These are phyloP conservation scores for Daldinia sp. DNA, from an alignment of 2,329 filamentous ascomycete species.

Conservation along the genomic window DNA sequence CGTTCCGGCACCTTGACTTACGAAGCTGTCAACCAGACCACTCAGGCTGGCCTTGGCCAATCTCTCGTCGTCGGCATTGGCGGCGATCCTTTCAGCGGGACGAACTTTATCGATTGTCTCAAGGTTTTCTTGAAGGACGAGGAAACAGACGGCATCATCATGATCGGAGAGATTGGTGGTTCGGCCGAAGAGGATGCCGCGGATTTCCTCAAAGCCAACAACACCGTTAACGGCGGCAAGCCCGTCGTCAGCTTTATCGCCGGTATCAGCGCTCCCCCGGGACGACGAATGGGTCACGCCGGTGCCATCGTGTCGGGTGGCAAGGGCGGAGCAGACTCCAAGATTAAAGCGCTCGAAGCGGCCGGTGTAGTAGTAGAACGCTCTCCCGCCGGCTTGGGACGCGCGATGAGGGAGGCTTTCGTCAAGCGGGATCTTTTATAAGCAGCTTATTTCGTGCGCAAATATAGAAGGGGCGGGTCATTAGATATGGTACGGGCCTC, in stretches of 20 bases:
- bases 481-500: constrained; percentile 14
- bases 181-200: constrained; percentile 97
- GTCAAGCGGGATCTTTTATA: constrained; percentile 95
- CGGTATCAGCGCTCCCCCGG: constrained; percentile 95
- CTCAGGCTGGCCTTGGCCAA: constrained; percentile 94
- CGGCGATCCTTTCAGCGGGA: constrained; percentile 97
- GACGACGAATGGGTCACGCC: constrained; percentile 97
- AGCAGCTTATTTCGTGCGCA: constrained; percentile 39
- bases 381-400: constrained; percentile 89
- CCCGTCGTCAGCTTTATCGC: constrained; percentile 98
- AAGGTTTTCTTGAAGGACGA: constrained; percentile 95
- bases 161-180: constrained; percentile 99
- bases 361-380: constrained; percentile 97
- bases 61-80: constrained; percentile 98
- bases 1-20: constrained; percentile 98
- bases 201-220: constrained; percentile 92
- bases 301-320: constrained; percentile 97
- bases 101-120: constrained; percentile 99
- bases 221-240: constrained; percentile 85
- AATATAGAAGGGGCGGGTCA: constrained; percentile 6
- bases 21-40: constrained; percentile 99
- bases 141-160: constrained; percentile 99
- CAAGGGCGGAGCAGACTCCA: constrained; percentile 97
- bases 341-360: constrained; percentile 92
- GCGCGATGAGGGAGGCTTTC: constrained; percentile 93